Conservation (phyloP, 2,329 filamentous ascomycete species). For the Sclerotinia trifoliorum region DNA sequence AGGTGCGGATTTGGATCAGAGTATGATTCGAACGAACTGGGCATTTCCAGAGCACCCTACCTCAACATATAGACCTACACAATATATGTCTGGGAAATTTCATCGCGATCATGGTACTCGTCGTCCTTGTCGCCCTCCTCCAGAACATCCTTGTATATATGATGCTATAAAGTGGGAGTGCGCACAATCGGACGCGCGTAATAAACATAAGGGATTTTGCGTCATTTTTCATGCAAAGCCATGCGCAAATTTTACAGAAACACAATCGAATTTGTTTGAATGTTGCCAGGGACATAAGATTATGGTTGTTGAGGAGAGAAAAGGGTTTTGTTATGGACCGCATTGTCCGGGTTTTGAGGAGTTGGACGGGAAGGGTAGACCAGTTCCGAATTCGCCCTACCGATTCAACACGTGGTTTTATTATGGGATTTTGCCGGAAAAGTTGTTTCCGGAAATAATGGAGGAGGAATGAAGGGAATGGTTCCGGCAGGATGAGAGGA, state of each 20-base stretch:
- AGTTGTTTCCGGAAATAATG: no score
- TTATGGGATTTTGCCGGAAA: not conserved
- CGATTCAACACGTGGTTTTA: not conserved
- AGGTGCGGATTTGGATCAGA: not conserved
- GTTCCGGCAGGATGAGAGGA: no score
- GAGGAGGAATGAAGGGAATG: no score
- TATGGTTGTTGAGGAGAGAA: not conserved
- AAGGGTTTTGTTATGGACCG: not conserved
- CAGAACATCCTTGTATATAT: not conserved
- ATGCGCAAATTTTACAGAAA: not conserved
- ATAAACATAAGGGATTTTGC: not conserved
- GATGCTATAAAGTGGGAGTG: not conserved
- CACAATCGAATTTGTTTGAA: not conserved
- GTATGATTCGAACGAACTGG: not conserved
- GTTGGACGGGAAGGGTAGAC: not conserved
- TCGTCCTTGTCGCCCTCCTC: not conserved
- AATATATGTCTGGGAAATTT: not conserved
- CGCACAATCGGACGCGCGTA: not conserved
- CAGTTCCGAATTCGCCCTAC: not conserved
- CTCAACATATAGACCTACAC: not conserved
- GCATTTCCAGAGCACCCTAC: not conserved
- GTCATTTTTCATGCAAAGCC: not conserved
- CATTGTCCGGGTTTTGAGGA: not conserved
- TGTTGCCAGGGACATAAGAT: not conserved
- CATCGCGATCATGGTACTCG: no score